These are phyloP conservation scores for Globisporangium cystogenes DNA, from an alignment of 352 stramenopile species.

Conservation along the genomic window DNA sequence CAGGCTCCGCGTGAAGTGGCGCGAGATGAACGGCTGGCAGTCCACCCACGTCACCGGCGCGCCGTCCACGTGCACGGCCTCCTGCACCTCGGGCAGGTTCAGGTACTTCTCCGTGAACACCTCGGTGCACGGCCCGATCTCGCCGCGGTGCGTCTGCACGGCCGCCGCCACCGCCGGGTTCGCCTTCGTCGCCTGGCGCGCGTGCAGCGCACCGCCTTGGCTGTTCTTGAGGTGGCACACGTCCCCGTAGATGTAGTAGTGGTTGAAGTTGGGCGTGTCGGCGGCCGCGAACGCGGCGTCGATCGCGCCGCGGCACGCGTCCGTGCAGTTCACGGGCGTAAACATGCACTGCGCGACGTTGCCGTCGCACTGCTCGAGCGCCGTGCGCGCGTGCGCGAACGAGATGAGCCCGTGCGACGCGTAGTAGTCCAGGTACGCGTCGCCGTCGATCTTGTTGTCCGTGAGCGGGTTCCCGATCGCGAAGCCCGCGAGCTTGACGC, in stretches of 20 bases:
- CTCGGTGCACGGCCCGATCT: constrained; percentile 63
- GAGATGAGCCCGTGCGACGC: constrained; percentile 85
- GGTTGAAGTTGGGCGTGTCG: no score
- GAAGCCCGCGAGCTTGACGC: constrained; percentile 70
- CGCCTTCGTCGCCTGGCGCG: constrained; percentile 29
- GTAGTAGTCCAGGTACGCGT: constrained; percentile 80
- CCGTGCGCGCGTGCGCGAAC: constrained; percentile 62
- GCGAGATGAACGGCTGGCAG: constrained; percentile 44
- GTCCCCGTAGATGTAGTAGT: constrained; percentile 83
- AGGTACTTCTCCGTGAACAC: constrained; percentile 63
- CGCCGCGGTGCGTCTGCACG: constrained; percentile 10
- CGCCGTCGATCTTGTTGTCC: constrained; percentile 49
- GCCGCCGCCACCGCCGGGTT: no score
- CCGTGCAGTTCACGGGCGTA: constrained; percentile 53
- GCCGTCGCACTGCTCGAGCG: constrained; percentile 40
- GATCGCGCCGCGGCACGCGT: no score
- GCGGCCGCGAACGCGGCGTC: constrained; percentile 35
- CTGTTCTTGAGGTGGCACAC: constrained; percentile 59
- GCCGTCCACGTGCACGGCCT: constrained; percentile 62
- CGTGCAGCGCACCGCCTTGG: constrained; percentile 42
- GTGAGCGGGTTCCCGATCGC: constrained; percentile 76
- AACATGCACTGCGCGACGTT: constrained; percentile 65
- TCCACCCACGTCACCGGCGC: constrained; percentile 42
- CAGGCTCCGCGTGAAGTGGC: constrained; percentile 46
- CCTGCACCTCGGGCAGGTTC: constrained; percentile 48